Evolutionary conservation across 2,329 filamentous ascomycete genomes (phyloP), one percentile per base, ranked within the genome.

Genomic region (Alternaria viburni): DNA sequence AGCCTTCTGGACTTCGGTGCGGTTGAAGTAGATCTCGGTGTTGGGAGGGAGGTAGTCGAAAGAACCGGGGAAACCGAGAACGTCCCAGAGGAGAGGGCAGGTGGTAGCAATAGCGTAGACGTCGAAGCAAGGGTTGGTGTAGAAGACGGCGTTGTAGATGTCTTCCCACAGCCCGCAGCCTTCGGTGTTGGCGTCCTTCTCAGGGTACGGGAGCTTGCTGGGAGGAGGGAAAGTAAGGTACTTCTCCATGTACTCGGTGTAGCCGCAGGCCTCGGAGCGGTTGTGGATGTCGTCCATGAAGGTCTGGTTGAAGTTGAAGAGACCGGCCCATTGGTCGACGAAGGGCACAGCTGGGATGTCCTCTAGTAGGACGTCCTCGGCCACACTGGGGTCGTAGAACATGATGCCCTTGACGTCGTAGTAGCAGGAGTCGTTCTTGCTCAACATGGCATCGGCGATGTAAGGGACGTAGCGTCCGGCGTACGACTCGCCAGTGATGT

Each of bases 91-190:
- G 3, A 89, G 68, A 0, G 92, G 92, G 75, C 92, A 96, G 12
- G 89, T 91, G 5, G 88, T 89, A 3, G 87, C 87, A 13, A 95
- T 86, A 54, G 91, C 87, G 80, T 95, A 96, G 11, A 92, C 82
- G 76, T 93, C 88, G 80, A 91, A 96, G 82, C 93, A 96, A 0
- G 92, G 92, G 80, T 96, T 96, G 32, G 87, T 78, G 1, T 81
- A 73, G 5, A 83, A 65, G 8, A 86, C 85, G 28, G 88, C 89
- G 0, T 83, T 68, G 69, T 81, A 82, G 28, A 92, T 86, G 21
- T 85, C 81, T 61, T 84, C 77, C 70, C 86, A 91, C 19, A 92
- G 72, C 54, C 83, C 82, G 75, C 91, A 94, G 5, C 83, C 84
- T 0, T 80, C 73, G n/a, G 75, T 69, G 0, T 80, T 80, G 36